Percentiles rank a stretch among this genome's conserved stretches.
Conservation (phyloP, 257 asterid genomes). For the Solanum bulbocastanum region DNA sequence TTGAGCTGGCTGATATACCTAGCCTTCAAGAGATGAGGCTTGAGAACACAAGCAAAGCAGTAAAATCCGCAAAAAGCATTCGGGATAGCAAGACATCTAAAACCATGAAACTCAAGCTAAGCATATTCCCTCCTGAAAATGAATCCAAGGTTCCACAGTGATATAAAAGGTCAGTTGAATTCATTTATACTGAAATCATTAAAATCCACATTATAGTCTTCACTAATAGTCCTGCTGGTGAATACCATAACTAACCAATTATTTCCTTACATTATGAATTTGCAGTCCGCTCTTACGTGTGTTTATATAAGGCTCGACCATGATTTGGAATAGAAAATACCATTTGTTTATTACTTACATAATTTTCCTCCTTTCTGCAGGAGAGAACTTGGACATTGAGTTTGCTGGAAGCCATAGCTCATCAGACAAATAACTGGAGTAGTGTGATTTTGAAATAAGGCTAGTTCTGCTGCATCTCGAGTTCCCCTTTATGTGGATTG, state of each 20-base stretch:
- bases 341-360: neutral
- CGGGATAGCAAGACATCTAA: neutral
- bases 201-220: neutral
- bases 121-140: neutral
- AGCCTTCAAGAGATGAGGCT: neutral
- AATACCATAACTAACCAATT: neutral
- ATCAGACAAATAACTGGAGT: neutral
- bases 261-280: neutral
- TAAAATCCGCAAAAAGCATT: neutral
- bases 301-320: neutral
- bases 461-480: neutral
- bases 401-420: neutral
- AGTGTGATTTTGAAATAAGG: neutral
- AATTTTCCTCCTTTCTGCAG: neutral
- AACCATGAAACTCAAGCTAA: neutral
- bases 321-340: neutral
- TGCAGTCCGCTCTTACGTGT: neutral
- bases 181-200: neutral
- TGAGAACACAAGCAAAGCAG: neutral
- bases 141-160: neutral
- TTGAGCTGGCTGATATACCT: neutral
- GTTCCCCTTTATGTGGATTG: neutral
- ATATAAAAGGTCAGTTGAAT: neutral
- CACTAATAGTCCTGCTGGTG: neutral
- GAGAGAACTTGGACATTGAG: neutral